Conservation (phyloP, 2,329 filamentous ascomycete genomes). For the Orbilia blumenaviensis region DNA sequence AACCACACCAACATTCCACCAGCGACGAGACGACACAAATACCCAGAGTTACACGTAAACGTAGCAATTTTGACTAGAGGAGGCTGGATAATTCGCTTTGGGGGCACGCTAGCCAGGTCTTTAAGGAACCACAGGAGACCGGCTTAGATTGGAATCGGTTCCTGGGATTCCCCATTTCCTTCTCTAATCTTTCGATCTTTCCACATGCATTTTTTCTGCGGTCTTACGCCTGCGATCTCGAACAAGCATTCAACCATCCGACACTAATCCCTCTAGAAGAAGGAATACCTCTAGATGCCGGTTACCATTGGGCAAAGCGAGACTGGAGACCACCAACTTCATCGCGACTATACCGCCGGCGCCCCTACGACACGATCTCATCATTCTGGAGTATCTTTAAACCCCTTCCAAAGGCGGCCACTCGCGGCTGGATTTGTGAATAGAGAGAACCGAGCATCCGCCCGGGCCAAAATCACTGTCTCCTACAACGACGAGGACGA, state of each 20-base stretch:
- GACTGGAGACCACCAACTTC: conserved; percentile 47
- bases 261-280: neutral
- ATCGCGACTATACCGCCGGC: conserved; percentile 41
- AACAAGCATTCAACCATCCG: conserved; percentile 9
- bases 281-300: conserved; percentile 50
- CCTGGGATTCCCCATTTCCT: conserved; percentile 34
- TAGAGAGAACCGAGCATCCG: conserved; percentile 34
- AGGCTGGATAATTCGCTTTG: conserved; percentile 38
- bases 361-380: conserved; percentile 46
- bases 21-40: conserved; percentile 46
- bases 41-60: conserved; percentile 39
- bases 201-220: neutral
- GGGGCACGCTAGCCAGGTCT: conserved; percentile 24
- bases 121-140: conserved; percentile 20
- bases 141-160: conserved; percentile 35
- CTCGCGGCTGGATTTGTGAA: conserved; percentile 45
- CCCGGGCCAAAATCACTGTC: conserved; percentile 44
- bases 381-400: conserved; percentile 46
- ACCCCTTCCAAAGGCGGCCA: conserved; percentile 48
- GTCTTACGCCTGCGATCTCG: conserved; percentile 5
- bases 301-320: conserved; percentile 45
- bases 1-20: conserved; percentile 42
- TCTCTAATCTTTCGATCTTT: conserved; percentile 15
- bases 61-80: conserved; percentile 32
- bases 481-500: conserved; percentile 50